Conservation (phyloP, 129 eudicot genomes). For the Solidago caesia region DNA sequence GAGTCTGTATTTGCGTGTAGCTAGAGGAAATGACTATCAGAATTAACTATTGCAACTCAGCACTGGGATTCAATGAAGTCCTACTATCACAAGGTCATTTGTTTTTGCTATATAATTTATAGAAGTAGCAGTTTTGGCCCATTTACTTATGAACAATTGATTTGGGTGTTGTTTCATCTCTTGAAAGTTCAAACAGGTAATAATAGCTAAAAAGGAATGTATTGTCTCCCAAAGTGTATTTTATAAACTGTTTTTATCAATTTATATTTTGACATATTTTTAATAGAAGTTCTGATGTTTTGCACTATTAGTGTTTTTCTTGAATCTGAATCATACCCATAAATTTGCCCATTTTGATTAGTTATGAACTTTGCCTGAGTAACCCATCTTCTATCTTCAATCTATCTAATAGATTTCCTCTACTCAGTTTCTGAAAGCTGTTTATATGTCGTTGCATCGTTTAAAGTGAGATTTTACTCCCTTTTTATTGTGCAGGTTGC, state of each 20-base stretch:
- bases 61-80: conserved; percentile 87
- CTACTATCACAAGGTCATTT: conserved; percentile 68
- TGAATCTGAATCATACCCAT: too few relatives aligned
- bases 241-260: too few relatives aligned
- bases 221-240: too few relatives aligned
- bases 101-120: background rate
- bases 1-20: conserved; percentile 34
- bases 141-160: background rate
- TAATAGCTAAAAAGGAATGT: background rate
- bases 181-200: background rate
- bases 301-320: too few relatives aligned
- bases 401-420: background rate
- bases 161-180: background rate
- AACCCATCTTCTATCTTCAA: background rate
- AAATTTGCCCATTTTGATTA: background rate
- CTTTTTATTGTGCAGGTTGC: conserved; percentile 60
- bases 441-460: background rate
- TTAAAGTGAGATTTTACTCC: conserved; percentile 4
- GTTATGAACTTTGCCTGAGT: background rate
- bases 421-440: conserved; percentile 10
- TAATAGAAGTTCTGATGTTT: too few relatives aligned
- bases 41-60: conserved; percentile 57
- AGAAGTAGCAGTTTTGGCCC: background rate
- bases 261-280: too few relatives aligned
- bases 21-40: conserved; percentile 71